A percentile compares a stretch with the other conserved stretches of the same genome.
phyloP scores from a whole-genome alignment of 2,329 filamentous ascomycete species.

The Lasiodiplodia citricola region DNA sequence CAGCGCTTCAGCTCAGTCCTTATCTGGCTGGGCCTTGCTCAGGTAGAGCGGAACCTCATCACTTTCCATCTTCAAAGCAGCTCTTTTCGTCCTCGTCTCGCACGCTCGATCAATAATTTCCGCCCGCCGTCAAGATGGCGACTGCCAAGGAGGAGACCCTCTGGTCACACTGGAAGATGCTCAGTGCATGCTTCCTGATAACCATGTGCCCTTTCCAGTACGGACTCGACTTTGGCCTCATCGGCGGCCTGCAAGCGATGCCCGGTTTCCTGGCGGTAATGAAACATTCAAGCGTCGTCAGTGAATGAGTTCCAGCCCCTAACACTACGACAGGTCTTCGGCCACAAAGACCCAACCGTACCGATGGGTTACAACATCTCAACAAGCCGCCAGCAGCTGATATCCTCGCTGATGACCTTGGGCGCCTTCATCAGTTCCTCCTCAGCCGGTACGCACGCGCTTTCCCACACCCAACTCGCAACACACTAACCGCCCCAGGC shows the following conservation, averaged over 20 bases:
- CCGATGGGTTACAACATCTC: conserved; percentile 54
- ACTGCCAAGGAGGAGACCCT: conserved; percentile 36
- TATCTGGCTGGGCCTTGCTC: conserved; percentile 8
- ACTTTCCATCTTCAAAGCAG: not conserved
- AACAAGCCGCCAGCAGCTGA: conserved; percentile 48
- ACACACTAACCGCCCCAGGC: not conserved
- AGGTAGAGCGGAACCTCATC: not conserved
- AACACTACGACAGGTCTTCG: conserved; percentile 35
- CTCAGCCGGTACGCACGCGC: conserved; percentile 41
- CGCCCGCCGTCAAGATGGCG: conserved; percentile 30
- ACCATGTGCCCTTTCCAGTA: conserved; percentile 60
- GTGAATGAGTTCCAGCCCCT: not conserved
- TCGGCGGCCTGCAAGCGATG: conserved; percentile 59
- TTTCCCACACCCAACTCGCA: conserved; percentile 18
- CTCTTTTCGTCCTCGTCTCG: not conserved
- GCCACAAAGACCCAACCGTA: conserved; percentile 35
- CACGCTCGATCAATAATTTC: not conserved
- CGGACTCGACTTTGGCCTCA: conserved; percentile 58
- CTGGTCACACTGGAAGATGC: conserved; percentile 53
- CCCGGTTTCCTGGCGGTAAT: conserved; percentile 53
- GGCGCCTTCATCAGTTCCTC: conserved; percentile 52
- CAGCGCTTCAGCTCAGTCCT: not conserved
- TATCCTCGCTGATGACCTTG: conserved; percentile 53
- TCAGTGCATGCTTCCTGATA: conserved; percentile 55
- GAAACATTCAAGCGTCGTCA: no score